Evolutionary conservation across 208 protist species (phyloP).

Genomic region (Wallacemonas collosoma): DNA sequence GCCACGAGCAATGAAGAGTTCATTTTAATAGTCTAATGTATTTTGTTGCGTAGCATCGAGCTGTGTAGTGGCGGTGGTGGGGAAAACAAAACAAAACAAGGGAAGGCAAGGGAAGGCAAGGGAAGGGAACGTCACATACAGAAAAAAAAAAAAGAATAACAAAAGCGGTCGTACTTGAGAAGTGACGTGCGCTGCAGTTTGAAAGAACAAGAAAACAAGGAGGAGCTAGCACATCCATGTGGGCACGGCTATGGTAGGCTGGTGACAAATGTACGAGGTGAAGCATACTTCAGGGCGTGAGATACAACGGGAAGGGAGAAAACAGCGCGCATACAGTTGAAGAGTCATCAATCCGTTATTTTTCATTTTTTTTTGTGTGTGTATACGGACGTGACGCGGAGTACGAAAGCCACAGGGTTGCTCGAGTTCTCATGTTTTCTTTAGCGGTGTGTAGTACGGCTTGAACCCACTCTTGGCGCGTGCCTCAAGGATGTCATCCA

Average conservation of each 20-base stretch:
- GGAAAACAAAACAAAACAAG: too few relatives aligned
- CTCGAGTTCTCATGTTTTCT: background rate
- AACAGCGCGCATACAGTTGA: slow-evolving; percentile 6
- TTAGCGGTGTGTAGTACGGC: slow-evolving; percentile 14
- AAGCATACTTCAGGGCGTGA: too few relatives aligned
- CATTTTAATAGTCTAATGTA: too few relatives aligned
- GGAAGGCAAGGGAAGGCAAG: background rate
- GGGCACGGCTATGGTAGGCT: too few relatives aligned
- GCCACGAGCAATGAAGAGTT: too few relatives aligned
- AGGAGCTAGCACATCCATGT: too few relatives aligned
- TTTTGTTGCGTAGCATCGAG: too few relatives aligned
- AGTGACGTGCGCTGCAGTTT: background rate
- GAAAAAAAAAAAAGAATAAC: slow-evolving; percentile 17
- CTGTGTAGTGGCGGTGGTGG: too few relatives aligned
- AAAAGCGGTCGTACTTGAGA: slow-evolving; percentile 9
- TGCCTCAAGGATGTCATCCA: slow-evolving; percentile 33
- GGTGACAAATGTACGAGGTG: too few relatives aligned
- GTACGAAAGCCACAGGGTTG: background rate
- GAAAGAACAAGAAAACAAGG: too few relatives aligned
- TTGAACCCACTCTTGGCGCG: slow-evolving; percentile 20
- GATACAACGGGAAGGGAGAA: background rate
- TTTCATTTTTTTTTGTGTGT: background rate
- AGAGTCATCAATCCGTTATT: background rate
- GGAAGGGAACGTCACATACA: background rate
- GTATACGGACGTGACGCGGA: background rate